Evolutionary conservation across 495 filamentous ascomycete genomes (phyloP).

Genomic region (Penicillium mononematosum): DNA sequence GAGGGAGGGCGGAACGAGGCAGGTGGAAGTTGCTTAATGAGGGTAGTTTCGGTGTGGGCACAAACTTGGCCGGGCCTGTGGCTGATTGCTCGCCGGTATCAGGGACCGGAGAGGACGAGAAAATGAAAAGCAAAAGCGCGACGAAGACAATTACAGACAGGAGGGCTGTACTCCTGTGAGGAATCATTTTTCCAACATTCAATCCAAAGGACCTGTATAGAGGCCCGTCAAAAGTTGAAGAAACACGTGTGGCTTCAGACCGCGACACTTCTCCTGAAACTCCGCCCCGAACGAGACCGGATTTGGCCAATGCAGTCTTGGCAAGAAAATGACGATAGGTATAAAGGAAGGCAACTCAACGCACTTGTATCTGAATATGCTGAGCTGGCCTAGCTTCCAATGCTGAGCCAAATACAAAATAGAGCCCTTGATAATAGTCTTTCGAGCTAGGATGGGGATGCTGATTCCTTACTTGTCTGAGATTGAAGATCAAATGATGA

Average conservation of each 20-base stretch:
- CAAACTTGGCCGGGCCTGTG: slow-evolving; percentile 33
- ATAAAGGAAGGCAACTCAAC: not conserved
- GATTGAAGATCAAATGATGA: not conserved
- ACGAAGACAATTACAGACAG: slow-evolving; percentile 45
- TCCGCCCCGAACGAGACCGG: slow-evolving; percentile 19
- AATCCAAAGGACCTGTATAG: slow-evolving; percentile 8
- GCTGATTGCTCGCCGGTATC: slow-evolving; percentile 26
- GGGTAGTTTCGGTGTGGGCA: slow-evolving; percentile 45
- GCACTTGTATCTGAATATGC: not conserved
- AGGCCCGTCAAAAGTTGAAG: slow-evolving; percentile 8
- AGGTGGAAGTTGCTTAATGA: slow-evolving; percentile 38
- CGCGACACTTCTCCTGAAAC: slow-evolving; percentile 15
- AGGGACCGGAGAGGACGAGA: slow-evolving; percentile 41
- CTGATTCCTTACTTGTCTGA: not conserved
- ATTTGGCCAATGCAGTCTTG: slow-evolving; percentile 17
- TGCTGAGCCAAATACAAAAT: not conserved
- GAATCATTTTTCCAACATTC: slow-evolving; percentile 37
- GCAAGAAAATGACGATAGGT: not conserved
- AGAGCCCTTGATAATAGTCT: not conserved
- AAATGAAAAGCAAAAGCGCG: slow-evolving; percentile 47
- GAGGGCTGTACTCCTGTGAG: slow-evolving; percentile 44
- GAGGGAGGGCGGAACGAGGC: slow-evolving; percentile 61
- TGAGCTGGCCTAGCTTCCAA: not conserved
- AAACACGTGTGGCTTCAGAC: slow-evolving; percentile 13
- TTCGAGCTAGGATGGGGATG: not conserved